A percentile compares a stretch with the other conserved stretches of the same genome.
phyloP scores from a whole-genome alignment of 2,329 filamentous ascomycete genomes.

The Phialophora expanda region DNA sequence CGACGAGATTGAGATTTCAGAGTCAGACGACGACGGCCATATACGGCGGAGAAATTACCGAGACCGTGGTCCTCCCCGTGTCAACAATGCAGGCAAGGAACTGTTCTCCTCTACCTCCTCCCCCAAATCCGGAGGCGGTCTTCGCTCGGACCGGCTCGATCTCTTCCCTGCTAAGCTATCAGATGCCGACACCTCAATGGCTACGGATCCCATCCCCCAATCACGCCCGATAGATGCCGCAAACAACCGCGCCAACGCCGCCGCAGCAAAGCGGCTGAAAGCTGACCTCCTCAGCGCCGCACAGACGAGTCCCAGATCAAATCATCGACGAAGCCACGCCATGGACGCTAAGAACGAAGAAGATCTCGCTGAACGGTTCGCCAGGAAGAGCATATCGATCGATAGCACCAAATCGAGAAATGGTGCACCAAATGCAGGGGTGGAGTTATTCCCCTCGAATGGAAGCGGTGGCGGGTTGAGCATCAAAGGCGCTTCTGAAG shows the following conservation, averaged over 20 bases:
- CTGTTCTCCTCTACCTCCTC: constrained; percentile 59
- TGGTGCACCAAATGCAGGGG: constrained; percentile 41
- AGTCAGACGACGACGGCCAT: constrained; percentile 42
- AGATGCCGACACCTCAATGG: constrained; percentile 30
- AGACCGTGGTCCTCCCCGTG: constrained; percentile 50
- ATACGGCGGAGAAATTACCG: constrained; percentile 49
- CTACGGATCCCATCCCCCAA: constrained; percentile 50
- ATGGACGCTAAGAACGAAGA: constrained; percentile 61
- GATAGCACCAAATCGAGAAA: constrained; percentile 38
- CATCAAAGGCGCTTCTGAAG: constrained; percentile 62
- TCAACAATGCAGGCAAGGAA: constrained; percentile 56
- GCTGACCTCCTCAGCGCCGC: constrained; percentile 64
- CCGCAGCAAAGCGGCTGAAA: constrained; percentile 48
- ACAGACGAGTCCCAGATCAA: constrained; percentile 43
- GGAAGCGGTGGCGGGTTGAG: constrained; percentile 53
- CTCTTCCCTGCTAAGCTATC: constrained; percentile 52
- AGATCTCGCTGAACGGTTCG: constrained; percentile 50
- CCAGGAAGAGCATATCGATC: constrained; percentile 38
- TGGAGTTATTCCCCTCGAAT: constrained; percentile 46
- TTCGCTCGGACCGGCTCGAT: constrained; percentile 42
- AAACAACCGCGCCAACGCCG: constrained; percentile 37
- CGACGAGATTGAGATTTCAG: constrained; percentile 52
- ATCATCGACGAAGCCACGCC: constrained; percentile 57
- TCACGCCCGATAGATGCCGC: constrained; percentile 38
- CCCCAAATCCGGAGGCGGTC: constrained; percentile 49